A percentile compares a stretch with the other conserved stretches of the same genome.
Conservation (phyloP, 306 rosid species). For the Ammopiptanthus mongolicus region DNA sequence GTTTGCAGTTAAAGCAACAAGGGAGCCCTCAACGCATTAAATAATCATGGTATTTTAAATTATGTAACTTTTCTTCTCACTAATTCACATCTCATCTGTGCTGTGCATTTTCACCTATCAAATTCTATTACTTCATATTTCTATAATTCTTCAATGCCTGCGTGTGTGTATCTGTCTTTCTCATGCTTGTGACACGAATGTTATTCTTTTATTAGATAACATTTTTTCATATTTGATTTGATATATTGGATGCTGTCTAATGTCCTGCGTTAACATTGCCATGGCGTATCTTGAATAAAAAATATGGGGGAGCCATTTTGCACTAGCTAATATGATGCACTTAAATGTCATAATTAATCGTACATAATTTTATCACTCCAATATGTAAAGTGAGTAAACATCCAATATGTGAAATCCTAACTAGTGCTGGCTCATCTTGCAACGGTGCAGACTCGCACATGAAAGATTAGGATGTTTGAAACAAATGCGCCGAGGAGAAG, state of each 20-base stretch:
- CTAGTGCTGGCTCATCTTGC: too few relatives aligned
- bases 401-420: too few relatives aligned
- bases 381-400: too few relatives aligned
- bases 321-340: too few relatives aligned
- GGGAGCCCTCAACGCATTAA: constrained; percentile 44
- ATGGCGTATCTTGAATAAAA: too few relatives aligned
- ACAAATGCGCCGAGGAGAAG: too few relatives aligned
- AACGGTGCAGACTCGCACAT: too few relatives aligned
- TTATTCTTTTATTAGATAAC: background rate
- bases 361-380: too few relatives aligned
- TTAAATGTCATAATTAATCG: too few relatives aligned
- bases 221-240: background rate
- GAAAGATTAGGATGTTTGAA: too few relatives aligned
- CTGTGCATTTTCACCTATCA: background rate
- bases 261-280: background rate
- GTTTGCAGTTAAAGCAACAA: constrained; percentile 40
- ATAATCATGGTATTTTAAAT: constrained; percentile 34
- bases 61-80: background rate
- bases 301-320: too few relatives aligned
- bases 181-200: background rate
- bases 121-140: background rate
- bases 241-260: background rate
- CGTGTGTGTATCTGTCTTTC: background rate
- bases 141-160: background rate
- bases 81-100: background rate